phyloP scores from a whole-genome alignment of 148 eudicot species.

The Limonium bicolor region DNA sequence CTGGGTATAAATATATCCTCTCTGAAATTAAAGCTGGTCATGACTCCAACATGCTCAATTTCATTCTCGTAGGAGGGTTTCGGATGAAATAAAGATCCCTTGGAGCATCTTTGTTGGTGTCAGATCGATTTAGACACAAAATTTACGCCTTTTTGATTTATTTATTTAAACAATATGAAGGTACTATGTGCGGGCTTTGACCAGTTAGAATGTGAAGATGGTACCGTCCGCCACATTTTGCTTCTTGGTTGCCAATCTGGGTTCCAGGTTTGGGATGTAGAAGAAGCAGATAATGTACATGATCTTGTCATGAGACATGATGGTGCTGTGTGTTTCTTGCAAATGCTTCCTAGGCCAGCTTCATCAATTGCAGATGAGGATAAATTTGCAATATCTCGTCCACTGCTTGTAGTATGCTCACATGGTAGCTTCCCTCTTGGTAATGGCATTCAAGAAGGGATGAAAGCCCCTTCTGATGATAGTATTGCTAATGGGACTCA shows the following conservation, averaged over 20 bases:
- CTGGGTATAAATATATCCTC: background rate
- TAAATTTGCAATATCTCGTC: constrained; percentile 33
- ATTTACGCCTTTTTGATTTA: background rate
- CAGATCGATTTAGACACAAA: background rate
- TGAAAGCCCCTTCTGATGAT: background rate
- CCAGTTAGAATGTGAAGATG: constrained; percentile 46
- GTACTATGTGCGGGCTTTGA: constrained; percentile 90
- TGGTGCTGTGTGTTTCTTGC: constrained; percentile 65
- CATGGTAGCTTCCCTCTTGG: constrained; percentile 30
- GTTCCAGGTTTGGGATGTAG: constrained; percentile 89
- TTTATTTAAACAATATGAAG: constrained; percentile 16
- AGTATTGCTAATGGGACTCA: background rate
- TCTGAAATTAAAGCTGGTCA: background rate
- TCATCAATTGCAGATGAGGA: constrained; percentile 20
- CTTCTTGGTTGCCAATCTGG: constrained; percentile 67
- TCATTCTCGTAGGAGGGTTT: background rate
- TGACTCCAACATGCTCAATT: background rate
- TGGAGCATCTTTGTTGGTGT: background rate
- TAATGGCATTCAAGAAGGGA: constrained; percentile 9
- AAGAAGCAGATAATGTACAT: constrained; percentile 56
- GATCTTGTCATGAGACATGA: constrained; percentile 54
- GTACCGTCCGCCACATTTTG: constrained; percentile 34
- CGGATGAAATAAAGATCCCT: background rate
- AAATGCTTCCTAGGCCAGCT: constrained; percentile 57
- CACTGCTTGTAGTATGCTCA: constrained; percentile 54